A percentile compares a stretch with the other conserved stretches of the same genome.
Evolutionary conservation across 495 filamentous ascomycete genomes (phyloP).

Genomic region (Aspergillus bertholletiae): DNA sequence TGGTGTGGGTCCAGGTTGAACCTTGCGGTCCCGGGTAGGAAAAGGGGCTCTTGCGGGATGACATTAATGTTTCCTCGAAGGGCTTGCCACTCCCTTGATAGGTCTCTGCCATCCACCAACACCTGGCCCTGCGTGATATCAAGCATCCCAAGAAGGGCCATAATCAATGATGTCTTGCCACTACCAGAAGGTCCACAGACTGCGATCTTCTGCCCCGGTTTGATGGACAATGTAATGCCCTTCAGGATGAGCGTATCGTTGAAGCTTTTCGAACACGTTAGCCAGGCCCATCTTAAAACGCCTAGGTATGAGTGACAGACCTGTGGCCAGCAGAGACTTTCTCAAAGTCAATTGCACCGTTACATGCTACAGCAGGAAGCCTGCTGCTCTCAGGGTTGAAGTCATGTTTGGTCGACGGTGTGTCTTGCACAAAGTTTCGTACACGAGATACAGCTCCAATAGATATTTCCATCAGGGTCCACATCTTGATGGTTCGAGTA

Average conservation of each 20-base stretch:
- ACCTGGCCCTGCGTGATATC: not conserved
- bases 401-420: conserved; percentile 18
- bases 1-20: conserved; percentile 9
- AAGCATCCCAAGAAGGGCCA: not conserved
- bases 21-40: conserved; percentile 8
- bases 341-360: conserved; percentile 22
- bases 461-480: conserved; percentile 49
- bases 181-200: conserved; percentile 38
- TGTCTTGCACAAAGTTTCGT: conserved; percentile 30
- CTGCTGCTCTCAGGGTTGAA: not conserved
- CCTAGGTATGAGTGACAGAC: not conserved
- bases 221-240: conserved; percentile 23
- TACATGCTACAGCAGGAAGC: conserved; percentile 21
- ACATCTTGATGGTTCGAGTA: conserved; percentile 36
- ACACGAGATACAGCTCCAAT: conserved; percentile 49
- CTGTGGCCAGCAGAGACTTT: conserved; percentile 22
- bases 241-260: not conserved
- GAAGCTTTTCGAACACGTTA: too few relatives aligned
- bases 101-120: not conserved
- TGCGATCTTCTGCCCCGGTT: conserved; percentile 30
- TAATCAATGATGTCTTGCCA: conserved; percentile 23
- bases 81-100: not conserved
- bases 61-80: conserved; percentile 4
- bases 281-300: not conserved
- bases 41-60: conserved; percentile 12